Conservation (phyloP, 2,329 filamentous ascomycete species). For the Aspergillus thermomutatus region DNA sequence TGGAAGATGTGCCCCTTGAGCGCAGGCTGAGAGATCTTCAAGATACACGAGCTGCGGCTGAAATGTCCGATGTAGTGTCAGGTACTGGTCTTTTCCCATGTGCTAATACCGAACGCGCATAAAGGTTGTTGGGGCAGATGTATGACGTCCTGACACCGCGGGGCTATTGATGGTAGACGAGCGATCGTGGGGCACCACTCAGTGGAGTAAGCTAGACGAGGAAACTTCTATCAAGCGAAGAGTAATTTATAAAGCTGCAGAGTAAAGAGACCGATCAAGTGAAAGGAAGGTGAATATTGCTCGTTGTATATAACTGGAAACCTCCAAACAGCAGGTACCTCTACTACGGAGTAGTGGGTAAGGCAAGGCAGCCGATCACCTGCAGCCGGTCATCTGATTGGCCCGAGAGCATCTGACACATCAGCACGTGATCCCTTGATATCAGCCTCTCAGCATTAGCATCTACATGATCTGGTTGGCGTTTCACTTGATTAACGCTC, state of each 20-base stretch:
- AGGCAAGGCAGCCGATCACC: neutral
- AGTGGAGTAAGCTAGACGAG: neutral
- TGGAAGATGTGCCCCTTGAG: neutral
- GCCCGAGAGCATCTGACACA: neutral
- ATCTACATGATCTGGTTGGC: neutral
- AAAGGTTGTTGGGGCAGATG: conserved; percentile 3
- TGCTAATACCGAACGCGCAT: neutral
- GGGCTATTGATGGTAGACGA: conserved; percentile 1
- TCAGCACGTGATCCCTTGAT: neutral
- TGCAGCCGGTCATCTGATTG: neutral
- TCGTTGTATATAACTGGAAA: neutral
- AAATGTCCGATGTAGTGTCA: neutral
- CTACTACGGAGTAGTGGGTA: neutral
- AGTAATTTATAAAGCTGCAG: neutral
- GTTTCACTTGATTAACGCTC: neutral
- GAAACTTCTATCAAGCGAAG: neutral
- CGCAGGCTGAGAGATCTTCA: neutral
- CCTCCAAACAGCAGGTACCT: neutral
- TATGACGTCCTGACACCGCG: conserved; percentile 22
- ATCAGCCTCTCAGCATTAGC: neutral
- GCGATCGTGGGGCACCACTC: neutral
- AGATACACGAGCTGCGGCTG: neutral
- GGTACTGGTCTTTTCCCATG: neutral
- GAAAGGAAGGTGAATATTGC: neutral
- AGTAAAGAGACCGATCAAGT: neutral